Base-by-base conservation (phyloP, 306 rosid species). In the Ceratonia siliqua region DNA sequence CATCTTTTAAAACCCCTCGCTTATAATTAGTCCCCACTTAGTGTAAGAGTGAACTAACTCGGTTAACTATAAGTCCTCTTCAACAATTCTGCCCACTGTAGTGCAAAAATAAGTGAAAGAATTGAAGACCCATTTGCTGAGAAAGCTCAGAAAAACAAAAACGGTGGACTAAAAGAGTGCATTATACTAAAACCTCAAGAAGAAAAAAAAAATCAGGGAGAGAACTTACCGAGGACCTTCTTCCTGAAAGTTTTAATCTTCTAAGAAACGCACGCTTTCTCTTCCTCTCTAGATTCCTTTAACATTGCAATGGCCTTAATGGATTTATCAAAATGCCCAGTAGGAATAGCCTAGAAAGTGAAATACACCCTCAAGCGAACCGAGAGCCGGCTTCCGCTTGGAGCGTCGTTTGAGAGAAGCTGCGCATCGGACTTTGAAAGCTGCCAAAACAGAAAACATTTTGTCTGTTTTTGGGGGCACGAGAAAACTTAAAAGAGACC, bases 1-100 rank as follows among this genome's bases (percentile, higher is more conserved):
- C 89, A 84, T 85, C 66, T 27, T 72, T 22, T 35, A 41, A 41
- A 43, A n/a, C 18, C 38, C 17, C 45, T 20, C 22, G n/a, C 28
- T 36, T 6, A 27, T 2, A 49, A 18, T 21, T 7, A 33, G 9
- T 45, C 67, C 42, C 48, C 38, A 8, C n/a, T 10, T 5, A 63
- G 33, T n/a, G 28, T 21, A 10, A 11, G 24, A 38, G 13, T 6
- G 28, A 64, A 17, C 41, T 6, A 20, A 45, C 13, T 46, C 48
- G 12, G 57, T n/a, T 22, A n/a, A 32, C 17, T 24, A 21, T 13
- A 27, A 46, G 20, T 35, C 6, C 13, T 32, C 5, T 42, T n/a
- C 48, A 52, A 66, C n/a, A 28, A 22, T 36, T 42, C 53, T 48
- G 74, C 73, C n/a, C 41, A 81, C 65, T 56, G 70, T 27, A 79